These are phyloP conservation scores for Fraxinus angustifolia DNA, from an alignment of 305 asterid genomes.

Conservation along the genomic window DNA sequence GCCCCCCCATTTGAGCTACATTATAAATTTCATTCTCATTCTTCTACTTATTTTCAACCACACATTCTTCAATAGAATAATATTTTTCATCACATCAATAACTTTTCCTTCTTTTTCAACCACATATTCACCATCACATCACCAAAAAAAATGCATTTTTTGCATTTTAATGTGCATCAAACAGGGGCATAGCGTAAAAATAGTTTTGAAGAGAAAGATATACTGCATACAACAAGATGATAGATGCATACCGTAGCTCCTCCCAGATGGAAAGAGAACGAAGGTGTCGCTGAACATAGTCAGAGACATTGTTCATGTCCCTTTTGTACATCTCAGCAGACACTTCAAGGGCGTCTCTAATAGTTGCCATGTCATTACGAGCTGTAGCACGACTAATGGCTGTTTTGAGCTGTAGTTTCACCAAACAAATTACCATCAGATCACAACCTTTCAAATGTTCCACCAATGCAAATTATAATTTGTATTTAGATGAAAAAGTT, in stretches of 20 bases:
- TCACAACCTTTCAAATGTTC: slow-evolving; percentile 15
- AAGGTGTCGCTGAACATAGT: slow-evolving; percentile 83
- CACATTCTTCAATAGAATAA: no score
- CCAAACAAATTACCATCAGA: slow-evolving; percentile 22
- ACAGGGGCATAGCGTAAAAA: not conserved
- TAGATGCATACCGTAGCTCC: slow-evolving; percentile 71
- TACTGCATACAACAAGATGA: slow-evolving; percentile 6
- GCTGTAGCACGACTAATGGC: slow-evolving; percentile 79
- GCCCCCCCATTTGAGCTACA: no score
- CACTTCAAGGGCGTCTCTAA: slow-evolving; percentile 96
- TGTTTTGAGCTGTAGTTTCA: slow-evolving; percentile 71
- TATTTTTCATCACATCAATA: no score
- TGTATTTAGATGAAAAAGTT: slow-evolving; percentile 6
- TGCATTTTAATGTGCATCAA: no score
- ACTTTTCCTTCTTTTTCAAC: no score
- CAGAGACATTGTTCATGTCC: slow-evolving; percentile 74
- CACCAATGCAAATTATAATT: slow-evolving; percentile 17
- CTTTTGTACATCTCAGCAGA: slow-evolving; percentile 90
- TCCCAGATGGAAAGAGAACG: slow-evolving; percentile 92
- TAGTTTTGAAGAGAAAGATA: slow-evolving; percentile 6
- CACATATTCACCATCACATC: no score
- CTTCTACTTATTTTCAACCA: no score
- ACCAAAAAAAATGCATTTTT: no score
- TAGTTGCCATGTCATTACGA: slow-evolving; percentile 92
- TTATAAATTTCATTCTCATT: no score